Base-by-base conservation (phyloP, 331 rosid species). In the Acacia pycnantha region DNA sequence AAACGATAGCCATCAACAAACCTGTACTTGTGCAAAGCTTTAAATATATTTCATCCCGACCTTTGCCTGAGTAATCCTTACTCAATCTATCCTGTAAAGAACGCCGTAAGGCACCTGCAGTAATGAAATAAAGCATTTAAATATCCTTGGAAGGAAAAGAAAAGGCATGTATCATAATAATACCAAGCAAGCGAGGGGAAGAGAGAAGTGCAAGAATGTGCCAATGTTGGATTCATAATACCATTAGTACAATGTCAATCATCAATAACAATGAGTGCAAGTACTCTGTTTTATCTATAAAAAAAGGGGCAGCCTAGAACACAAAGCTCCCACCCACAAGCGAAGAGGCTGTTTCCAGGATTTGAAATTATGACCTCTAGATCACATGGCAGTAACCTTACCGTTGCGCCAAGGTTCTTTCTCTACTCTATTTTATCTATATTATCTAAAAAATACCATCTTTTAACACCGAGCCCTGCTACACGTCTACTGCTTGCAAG, bases 21-120 rank as follows among this genome's bases (percentile, higher is more conserved):
- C 98, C 99, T 88, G 97, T 87, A 84, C 98, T 95, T 2, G 98
- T 95, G 27, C 94, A 88, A 40, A 95, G 91, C 88, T 93, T 95
- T 89, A 95, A 87, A 78, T 88, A 82, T 84, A 95, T 95, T 81
- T 92, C 92, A 92, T 95, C 99, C n/a, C 94, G 94, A 77, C 87
- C 27, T 84, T 74, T 90, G n/a, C 98, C 94, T 3, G 97, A 71
- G 50, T 92, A 78, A 83, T 90, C 83, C 78, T 90, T 95, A 76
- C 97, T 90, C 84, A 95, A 74, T 86, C 98, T 90, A 58, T 94
- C 99, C 83, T 92, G 97, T 74, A 95, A 81, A 6, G 99, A 95
- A 81, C 88, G 98, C 27, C 98, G 92, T 43, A 95, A 86, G 81
- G 99, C 98, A 75, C 98, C 97, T 95, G 84, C 73, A 78, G 56